These are phyloP conservation scores for Protomyces inundatus DNA, from an alignment of 1,139 yeast species.

Conservation along the genomic window DNA sequence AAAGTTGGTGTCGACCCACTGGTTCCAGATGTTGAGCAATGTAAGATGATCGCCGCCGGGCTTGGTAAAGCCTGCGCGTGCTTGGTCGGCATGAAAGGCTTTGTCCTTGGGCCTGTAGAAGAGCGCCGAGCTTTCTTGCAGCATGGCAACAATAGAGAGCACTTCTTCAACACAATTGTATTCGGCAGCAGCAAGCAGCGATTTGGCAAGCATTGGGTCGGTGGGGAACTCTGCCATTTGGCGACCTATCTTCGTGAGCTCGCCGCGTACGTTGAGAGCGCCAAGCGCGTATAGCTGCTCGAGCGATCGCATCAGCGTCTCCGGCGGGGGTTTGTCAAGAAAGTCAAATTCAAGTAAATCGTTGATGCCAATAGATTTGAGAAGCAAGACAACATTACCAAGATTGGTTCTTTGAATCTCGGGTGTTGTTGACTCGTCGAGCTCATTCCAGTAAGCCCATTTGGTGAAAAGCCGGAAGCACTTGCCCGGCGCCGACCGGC, in stretches of 20 bases:
- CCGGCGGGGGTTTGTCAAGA: constrained; percentile 76
- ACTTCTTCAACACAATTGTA: constrained; percentile 61
- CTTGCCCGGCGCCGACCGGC: constrained; percentile 80
- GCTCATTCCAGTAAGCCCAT: constrained; percentile 61
- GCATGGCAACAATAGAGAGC: constrained; percentile 67
- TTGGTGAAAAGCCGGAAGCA: constrained; percentile 73
- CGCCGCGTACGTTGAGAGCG: constrained; percentile 75
- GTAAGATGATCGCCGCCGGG: constrained; percentile 76
- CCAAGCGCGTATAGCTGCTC: constrained; percentile 80
- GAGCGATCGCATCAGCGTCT: constrained; percentile 66
- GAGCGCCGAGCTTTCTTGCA: constrained; percentile 71
- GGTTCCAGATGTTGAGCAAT: constrained; percentile 64
- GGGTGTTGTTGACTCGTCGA: constrained; percentile 80
- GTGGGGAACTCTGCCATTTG: constrained; percentile 90
- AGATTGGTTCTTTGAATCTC: constrained; percentile 90
- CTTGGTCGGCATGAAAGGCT: constrained; percentile 59
- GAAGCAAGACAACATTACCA: constrained; percentile 75
- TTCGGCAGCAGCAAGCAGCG: constrained; percentile 58
- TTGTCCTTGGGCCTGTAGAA: constrained; percentile 72
- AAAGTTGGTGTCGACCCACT: constrained; percentile 67
- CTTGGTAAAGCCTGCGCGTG: constrained; percentile 51
- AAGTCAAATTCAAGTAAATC: constrained; percentile 81
- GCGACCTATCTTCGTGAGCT: constrained; percentile 70
- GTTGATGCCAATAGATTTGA: constrained; percentile 82
- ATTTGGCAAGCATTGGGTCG: constrained; percentile 81